Evolutionary conservation across 1,284 basidiomycete species (phyloP).

Genomic region (Cryptococcus sp.): DNA sequence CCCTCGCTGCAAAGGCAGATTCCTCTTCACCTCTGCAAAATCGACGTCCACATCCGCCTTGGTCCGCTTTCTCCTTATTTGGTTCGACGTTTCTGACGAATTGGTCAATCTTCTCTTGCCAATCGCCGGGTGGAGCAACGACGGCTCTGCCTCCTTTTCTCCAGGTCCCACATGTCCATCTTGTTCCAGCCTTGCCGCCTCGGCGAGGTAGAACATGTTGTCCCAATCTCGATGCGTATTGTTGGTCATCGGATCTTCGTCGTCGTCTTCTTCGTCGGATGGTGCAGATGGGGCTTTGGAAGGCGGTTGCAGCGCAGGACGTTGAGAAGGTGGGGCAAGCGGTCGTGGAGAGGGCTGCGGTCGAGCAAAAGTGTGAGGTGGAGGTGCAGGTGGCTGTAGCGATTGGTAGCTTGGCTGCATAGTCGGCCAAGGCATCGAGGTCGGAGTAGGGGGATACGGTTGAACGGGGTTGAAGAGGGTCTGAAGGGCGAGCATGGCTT

Average conservation of each 20-base stretch:
- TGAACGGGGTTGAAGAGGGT: not conserved
- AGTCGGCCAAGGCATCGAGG: too few relatives aligned
- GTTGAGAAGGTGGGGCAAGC: too few relatives aligned
- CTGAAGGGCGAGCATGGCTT: not conserved
- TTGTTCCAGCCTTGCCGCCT: slow-evolving; percentile 40
- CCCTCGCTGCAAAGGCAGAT: slow-evolving; percentile 24
- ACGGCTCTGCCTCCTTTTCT: slow-evolving; percentile 2
- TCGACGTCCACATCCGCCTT: slow-evolving; percentile 4
- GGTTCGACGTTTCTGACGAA: slow-evolving; percentile 1
- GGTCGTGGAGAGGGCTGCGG: too few relatives aligned
- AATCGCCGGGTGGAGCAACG: not conserved
- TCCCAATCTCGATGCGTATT: slow-evolving; percentile 31
- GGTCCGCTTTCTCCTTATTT: slow-evolving; percentile 9
- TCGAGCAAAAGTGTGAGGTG: not conserved
- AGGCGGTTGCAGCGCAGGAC: too few relatives aligned
- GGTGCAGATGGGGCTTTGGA: slow-evolving; percentile 4
- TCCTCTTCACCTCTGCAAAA: slow-evolving; percentile 10
- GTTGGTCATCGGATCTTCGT: slow-evolving; percentile 25
- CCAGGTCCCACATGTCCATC: slow-evolving; percentile 11
- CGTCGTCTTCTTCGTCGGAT: slow-evolving; percentile 31
- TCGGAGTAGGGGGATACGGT: too few relatives aligned
- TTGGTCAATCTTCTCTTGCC: not conserved
- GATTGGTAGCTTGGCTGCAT: too few relatives aligned
- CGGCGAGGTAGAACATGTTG: slow-evolving; percentile 44
- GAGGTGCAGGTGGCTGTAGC: too few relatives aligned